phyloP scores from a whole-genome alignment of 148 eudicot species.

The Mesembryanthemum crystallinum region DNA sequence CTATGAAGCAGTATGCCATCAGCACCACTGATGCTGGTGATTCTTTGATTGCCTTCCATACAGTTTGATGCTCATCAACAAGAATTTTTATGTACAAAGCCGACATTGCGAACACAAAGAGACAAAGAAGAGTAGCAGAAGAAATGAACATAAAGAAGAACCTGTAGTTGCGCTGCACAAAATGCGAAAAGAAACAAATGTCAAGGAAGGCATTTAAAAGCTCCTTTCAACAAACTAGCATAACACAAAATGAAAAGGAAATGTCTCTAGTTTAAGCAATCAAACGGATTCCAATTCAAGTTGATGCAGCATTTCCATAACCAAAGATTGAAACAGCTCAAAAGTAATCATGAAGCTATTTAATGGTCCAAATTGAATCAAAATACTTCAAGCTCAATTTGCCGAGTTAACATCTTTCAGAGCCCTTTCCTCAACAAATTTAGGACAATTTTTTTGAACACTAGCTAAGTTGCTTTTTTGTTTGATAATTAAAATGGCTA shows the following conservation, averaged over 20 bases:
- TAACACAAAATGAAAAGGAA: background rate
- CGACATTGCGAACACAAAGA: conserved; percentile 57
- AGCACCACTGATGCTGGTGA: conserved; percentile 61
- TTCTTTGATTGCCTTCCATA: conserved; percentile 57
- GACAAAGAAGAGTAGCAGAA: conserved; percentile 62
- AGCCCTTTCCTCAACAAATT: background rate
- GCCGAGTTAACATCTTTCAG: background rate
- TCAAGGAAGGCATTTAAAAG: background rate
- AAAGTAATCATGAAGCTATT: background rate
- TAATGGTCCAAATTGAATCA: background rate
- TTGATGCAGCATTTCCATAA: background rate
- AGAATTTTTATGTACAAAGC: conserved; percentile 57
- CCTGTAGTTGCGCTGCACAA: conserved; percentile 71
- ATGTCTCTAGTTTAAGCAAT: background rate
- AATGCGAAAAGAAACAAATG: background rate
- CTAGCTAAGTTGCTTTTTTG: too few relatives aligned
- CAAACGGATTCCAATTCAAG: background rate
- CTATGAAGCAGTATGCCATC: conserved; percentile 58
- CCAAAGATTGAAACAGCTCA: background rate
- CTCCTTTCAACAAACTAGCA: background rate
- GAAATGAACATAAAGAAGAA: conserved; percentile 66
- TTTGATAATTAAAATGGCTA: too few relatives aligned
- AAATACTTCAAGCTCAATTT: background rate
- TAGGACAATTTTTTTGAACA: too few relatives aligned
- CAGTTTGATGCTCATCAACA: conserved; percentile 49